Conservation (phyloP, 257 asterid species). For the Vinca minor region DNA sequence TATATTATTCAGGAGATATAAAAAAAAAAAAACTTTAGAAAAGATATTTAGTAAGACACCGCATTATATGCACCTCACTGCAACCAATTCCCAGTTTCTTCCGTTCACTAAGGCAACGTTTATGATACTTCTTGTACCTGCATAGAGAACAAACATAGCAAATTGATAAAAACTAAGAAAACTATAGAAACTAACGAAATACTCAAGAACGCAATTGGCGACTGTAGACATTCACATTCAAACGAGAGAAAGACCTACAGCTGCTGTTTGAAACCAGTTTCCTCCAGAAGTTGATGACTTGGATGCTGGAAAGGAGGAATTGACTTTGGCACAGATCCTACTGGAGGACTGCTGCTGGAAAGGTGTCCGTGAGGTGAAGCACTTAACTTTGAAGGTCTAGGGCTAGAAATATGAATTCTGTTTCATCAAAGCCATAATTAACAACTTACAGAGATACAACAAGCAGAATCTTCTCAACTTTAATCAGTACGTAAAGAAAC, state of each 20-base stretch:
- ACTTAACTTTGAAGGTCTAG: slow-evolving; percentile 57
- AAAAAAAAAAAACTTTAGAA: no score
- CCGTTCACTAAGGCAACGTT: slow-evolving; percentile 73
- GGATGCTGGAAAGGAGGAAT: slow-evolving; percentile 87
- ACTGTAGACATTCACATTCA: not conserved
- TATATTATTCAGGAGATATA: not conserved
- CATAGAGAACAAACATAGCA: slow-evolving; percentile 16
- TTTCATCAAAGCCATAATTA: slow-evolving; percentile 8
- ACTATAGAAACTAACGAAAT: not conserved
- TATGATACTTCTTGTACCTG: slow-evolving; percentile 74
- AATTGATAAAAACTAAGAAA: not conserved
- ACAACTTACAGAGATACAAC: not conserved
- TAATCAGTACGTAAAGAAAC: not conserved
- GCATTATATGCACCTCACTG: slow-evolving; percentile 59
- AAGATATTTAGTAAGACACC: slow-evolving; percentile 5
- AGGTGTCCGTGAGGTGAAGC: slow-evolving; percentile 63
- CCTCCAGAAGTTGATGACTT: slow-evolving; percentile 81
- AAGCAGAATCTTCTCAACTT: slow-evolving; percentile 5
- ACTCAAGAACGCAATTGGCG: not conserved
- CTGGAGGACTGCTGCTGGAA: slow-evolving; percentile 65
- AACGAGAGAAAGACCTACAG: slow-evolving; percentile 39
- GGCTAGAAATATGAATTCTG: slow-evolving; percentile 31
- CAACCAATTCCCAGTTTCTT: slow-evolving; percentile 83
- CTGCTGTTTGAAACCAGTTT: slow-evolving; percentile 92
- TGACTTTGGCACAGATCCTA: slow-evolving; percentile 74